Percentiles rank a stretch among this genome's conserved stretches.
phyloP scores from a whole-genome alignment of 768 basidiomycete species.

The Suillus variegatus region DNA sequence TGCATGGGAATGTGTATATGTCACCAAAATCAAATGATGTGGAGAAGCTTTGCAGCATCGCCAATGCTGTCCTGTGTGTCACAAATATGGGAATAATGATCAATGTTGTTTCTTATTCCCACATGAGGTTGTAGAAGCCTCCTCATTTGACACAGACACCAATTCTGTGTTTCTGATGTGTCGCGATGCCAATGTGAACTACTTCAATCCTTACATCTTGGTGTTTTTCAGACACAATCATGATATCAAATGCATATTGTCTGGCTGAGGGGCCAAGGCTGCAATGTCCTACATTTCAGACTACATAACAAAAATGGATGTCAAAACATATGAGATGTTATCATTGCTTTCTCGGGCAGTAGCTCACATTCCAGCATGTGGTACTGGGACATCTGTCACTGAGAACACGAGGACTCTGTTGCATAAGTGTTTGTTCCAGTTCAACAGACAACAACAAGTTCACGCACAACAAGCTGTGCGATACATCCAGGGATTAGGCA shows the following conservation, averaged over 20 bases:
- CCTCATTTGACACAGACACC: conserved; percentile 29
- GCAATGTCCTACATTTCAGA: too few relatives aligned
- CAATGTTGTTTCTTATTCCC: conserved; percentile 35
- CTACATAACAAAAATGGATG: too few relatives aligned
- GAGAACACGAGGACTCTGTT: conserved; percentile 22
- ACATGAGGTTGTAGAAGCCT: conserved; percentile 31
- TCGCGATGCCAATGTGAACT: not conserved
- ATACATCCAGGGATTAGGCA: conserved; percentile 27
- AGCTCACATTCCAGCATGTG: too few relatives aligned
- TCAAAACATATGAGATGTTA: too few relatives aligned
- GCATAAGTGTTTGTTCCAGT: conserved; percentile 34
- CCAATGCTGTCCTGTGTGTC: conserved; percentile 22
- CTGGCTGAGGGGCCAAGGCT: too few relatives aligned
- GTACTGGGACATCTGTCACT: too few relatives aligned
- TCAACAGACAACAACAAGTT: conserved; percentile 31
- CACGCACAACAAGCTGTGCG: conserved; percentile 36
- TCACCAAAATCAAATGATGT: conserved; percentile 22
- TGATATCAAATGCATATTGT: too few relatives aligned
- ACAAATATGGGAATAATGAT: conserved; percentile 31
- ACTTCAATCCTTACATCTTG: not conserved
- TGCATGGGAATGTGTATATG: too few relatives aligned
- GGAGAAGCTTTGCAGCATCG: conserved; percentile 26
- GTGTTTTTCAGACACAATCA: too few relatives aligned
- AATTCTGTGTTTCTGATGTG: conserved; percentile 34
- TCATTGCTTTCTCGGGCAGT: too few relatives aligned